phyloP scores from a whole-genome alignment of 257 asterid genomes.

The Agastache rugosa region DNA sequence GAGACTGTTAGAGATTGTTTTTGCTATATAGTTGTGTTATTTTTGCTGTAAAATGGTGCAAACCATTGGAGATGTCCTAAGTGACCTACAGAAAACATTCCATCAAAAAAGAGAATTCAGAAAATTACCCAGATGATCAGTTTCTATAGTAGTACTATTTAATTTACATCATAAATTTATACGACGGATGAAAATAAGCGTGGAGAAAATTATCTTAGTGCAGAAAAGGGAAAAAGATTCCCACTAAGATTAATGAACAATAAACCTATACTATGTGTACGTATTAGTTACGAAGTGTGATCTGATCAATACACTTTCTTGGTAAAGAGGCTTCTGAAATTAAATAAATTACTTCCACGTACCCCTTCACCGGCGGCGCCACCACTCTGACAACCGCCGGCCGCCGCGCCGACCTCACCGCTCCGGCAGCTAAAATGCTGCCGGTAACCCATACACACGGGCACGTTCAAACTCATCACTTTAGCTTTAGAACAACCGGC shows the following conservation, averaged over 20 bases:
- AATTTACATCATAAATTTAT: constrained; percentile 11
- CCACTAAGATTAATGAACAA: constrained; percentile 14
- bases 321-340: constrained; percentile 68
- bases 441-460: constrained; percentile 86
- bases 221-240: constrained; percentile 1
- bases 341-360: constrained; percentile 76
- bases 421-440: constrained; percentile 67
- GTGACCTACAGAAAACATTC: neutral
- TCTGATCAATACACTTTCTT: constrained; percentile 66
- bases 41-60: too few species aligned
- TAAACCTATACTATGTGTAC: neutral
- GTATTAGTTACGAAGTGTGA: neutral
- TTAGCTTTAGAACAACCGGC: constrained; percentile 47
- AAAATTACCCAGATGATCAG: neutral
- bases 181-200: neutral
- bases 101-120: neutral
- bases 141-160: constrained; percentile 5
- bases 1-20: too few species aligned
- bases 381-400: constrained; percentile 36
- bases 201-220: constrained; percentile 7
- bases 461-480: constrained; percentile 70
- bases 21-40: too few species aligned
- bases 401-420: constrained; percentile 42
- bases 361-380: constrained; percentile 57
- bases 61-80: too few species aligned